Conservation (phyloP, 352 stramenopile species). For the Pythium insidiosum region DNA sequence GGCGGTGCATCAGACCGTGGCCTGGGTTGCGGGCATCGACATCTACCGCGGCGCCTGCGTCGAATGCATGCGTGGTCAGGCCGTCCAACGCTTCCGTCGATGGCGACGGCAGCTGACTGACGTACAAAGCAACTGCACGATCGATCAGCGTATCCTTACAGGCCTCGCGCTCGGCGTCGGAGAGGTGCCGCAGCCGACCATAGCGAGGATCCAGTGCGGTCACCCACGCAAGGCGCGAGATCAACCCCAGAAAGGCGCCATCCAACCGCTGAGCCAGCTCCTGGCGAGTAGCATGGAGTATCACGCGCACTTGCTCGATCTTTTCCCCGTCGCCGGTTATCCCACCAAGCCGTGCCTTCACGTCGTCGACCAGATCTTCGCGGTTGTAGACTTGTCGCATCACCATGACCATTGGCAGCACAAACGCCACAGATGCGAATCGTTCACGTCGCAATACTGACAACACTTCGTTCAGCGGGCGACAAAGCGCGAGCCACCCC, state of each 20-base stretch:
- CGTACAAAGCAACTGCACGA: constrained; percentile 14
- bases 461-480: constrained; percentile 31
- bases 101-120: constrained; percentile 16
- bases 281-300: constrained; percentile 10
- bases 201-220: constrained; percentile 36
- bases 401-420: constrained; percentile 27
- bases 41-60: constrained; percentile 23
- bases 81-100: constrained; percentile 10
- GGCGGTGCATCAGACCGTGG: constrained; percentile 28
- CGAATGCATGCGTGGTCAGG: constrained; percentile 16
- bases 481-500: constrained; percentile 27
- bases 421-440: constrained; percentile 24
- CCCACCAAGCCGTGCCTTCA: constrained; percentile 11
- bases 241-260: constrained; percentile 8
- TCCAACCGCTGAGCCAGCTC: constrained; percentile 4
- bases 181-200: constrained; percentile 31
- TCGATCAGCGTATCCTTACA: constrained; percentile 12
- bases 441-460: constrained; percentile 27
- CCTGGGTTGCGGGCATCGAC: constrained; percentile 2
- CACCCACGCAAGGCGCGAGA: constrained; percentile 25
- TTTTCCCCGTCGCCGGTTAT: no score
- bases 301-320: no score
- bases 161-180: constrained; percentile 23
- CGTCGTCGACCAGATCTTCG: constrained; percentile 19
- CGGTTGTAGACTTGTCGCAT: constrained; percentile 21